Conservation (phyloP, 345 rosid genomes). For the Mangifera indica region DNA sequence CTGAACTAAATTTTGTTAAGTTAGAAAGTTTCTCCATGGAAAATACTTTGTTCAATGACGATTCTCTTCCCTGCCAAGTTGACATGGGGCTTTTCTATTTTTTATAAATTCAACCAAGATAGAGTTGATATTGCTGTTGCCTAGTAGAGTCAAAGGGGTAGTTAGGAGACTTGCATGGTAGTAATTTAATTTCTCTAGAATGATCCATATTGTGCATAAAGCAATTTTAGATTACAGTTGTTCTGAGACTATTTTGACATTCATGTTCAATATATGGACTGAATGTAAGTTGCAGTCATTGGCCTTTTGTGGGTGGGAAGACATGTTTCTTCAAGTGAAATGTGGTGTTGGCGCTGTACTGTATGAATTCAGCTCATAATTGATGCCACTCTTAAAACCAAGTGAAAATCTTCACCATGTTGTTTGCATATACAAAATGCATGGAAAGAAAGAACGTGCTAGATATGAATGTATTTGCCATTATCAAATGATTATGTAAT, state of each 20-base stretch:
- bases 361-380: constrained; percentile 9
- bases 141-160: background rate
- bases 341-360: background rate
- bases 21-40: background rate
- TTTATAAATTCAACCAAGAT: background rate
- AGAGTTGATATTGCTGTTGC: background rate
- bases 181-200: background rate
- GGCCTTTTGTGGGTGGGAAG: background rate
- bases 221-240: background rate
- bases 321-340: background rate
- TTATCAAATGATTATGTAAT: background rate
- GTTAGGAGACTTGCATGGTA: background rate
- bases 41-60: background rate
- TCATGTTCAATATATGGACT: background rate
- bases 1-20: background rate
- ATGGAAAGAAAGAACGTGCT: constrained; percentile 3
- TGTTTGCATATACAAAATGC: background rate
- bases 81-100: background rate
- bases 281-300: background rate
- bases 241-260: background rate
- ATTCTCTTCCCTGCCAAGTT: background rate
- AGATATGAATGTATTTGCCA: background rate
- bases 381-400: background rate
- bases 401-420: background rate
- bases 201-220: background rate